Conservation (phyloP, 192 early-diverging fungal species). For the Chytriomyces confervae region DNA sequence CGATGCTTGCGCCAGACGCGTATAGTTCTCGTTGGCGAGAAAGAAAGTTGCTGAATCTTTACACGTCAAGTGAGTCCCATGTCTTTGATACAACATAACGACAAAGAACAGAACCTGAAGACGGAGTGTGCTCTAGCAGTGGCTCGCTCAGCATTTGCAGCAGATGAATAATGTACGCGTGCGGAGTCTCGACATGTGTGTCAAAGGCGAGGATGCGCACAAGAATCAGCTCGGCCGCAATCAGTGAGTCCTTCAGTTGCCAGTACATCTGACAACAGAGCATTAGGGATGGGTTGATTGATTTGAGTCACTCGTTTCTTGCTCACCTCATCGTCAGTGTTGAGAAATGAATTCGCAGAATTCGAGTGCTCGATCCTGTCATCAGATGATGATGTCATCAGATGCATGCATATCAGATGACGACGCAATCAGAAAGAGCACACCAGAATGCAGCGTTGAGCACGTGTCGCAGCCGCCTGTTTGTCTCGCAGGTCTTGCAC, state of each 20-base stretch:
- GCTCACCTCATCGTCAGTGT: conserved; percentile 36
- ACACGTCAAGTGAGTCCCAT: not conserved
- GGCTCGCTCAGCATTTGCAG: conserved; percentile 17
- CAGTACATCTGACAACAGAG: conserved; percentile 23
- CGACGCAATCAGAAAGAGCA: not conserved
- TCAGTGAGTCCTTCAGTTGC: conserved; percentile 35
- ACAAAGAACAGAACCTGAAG: not conserved
- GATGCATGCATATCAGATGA: too few species aligned
- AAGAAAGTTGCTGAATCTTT: too few species aligned
- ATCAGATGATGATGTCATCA: not conserved
- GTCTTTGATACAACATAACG: not conserved
- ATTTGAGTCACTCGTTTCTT: not conserved
- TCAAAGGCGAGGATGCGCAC: conserved; percentile 33
- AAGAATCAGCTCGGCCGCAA: conserved; percentile 32
- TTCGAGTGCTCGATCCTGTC: conserved; percentile 4
- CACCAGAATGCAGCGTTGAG: conserved; percentile 34
- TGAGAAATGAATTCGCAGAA: not conserved
- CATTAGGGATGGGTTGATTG: not conserved
- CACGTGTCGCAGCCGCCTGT: conserved; percentile 35
- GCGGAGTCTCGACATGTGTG: conserved; percentile 29
- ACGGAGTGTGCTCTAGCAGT: not conserved
- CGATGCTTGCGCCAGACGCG: not conserved
- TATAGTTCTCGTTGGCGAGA: not conserved
- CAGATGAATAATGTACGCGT: conserved; percentile 16
- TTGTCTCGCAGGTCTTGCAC: conserved; percentile 30